phyloP scores from a whole-genome alignment of 257 asterid genomes.

The Solanum gracilifrons region DNA sequence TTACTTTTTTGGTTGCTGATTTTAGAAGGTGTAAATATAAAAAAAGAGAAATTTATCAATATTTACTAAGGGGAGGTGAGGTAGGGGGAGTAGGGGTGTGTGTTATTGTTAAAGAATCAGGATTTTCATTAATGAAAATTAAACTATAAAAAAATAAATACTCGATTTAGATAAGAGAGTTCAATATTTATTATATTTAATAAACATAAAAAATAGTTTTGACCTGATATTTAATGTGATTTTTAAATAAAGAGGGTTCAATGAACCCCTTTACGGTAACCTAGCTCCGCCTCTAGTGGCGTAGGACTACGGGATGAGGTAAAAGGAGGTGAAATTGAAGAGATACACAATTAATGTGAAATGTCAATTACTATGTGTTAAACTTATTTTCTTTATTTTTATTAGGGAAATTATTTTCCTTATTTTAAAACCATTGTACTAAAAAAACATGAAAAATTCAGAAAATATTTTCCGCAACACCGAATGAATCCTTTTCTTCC shows the following conservation, averaged over 20 bases:
- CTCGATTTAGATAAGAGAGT: accelerated
- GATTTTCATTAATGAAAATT: accelerated
- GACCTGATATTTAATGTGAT: neutral
- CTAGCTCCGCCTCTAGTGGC: neutral
- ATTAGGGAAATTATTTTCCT: accelerated
- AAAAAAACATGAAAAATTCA: too few relatives aligned
- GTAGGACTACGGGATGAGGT: neutral
- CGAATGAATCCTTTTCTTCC: neutral
- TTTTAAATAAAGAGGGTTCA: neutral
- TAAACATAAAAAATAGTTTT: too few relatives aligned
- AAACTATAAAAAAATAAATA: neutral
- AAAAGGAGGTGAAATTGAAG: neutral
- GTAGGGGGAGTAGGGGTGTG: neutral
- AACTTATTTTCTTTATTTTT: neutral
- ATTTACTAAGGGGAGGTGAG: neutral
- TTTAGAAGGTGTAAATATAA: neutral
- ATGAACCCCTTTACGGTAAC: too few relatives aligned
- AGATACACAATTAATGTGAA: neutral
- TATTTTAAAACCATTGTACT: too few relatives aligned
- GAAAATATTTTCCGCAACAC: neutral
- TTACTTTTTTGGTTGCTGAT: neutral
- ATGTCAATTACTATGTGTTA: accelerated
- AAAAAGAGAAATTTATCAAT: too few relatives aligned
- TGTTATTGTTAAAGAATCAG: accelerated
- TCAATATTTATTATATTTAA: too few relatives aligned